phyloP scores from a whole-genome alignment of 2,329 filamentous ascomycete genomes.

The Pestalotiopsis sp. region DNA sequence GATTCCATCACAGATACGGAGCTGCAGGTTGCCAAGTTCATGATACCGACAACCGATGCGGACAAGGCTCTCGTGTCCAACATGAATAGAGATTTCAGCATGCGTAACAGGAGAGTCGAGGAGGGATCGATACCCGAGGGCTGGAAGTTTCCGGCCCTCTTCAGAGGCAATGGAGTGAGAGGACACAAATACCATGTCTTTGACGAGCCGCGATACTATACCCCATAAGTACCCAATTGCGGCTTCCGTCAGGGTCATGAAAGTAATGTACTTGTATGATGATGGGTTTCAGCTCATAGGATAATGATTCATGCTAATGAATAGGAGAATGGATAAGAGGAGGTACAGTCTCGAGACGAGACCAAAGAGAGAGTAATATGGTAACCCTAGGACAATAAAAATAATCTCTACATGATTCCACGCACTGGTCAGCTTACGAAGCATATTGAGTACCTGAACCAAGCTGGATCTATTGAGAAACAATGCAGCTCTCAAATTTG shows the following conservation, averaged over 20 bases:
- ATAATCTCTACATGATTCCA: background rate
- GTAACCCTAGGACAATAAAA: background rate
- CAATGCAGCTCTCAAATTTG: background rate
- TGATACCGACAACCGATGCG: constrained; percentile 71
- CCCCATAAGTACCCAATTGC: constrained; percentile 17
- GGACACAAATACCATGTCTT: constrained; percentile 96
- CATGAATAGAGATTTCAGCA: constrained; percentile 44
- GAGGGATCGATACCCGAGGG: constrained; percentile 79
- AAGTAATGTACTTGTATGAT: background rate
- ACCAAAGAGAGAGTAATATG: background rate
- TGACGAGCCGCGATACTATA: constrained; percentile 80
- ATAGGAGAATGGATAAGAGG: background rate
- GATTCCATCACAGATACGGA: constrained; percentile 97
- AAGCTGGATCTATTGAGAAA: fast-evolving
- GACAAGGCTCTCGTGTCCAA: constrained; percentile 49
- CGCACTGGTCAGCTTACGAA: background rate
- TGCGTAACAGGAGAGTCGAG: constrained; percentile 59
- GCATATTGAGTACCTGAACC: background rate
- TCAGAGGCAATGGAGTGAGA: constrained; percentile 82
- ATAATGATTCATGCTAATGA: constrained; percentile 1
- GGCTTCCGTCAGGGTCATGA: background rate
- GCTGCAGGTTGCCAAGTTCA: constrained; percentile 94
- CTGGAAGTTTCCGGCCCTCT: constrained; percentile 81
- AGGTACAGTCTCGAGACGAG: background rate
- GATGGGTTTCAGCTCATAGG: background rate